phyloP scores from a whole-genome alignment of 345 rosid genomes.

The Zanthoxylum bungeanum region DNA sequence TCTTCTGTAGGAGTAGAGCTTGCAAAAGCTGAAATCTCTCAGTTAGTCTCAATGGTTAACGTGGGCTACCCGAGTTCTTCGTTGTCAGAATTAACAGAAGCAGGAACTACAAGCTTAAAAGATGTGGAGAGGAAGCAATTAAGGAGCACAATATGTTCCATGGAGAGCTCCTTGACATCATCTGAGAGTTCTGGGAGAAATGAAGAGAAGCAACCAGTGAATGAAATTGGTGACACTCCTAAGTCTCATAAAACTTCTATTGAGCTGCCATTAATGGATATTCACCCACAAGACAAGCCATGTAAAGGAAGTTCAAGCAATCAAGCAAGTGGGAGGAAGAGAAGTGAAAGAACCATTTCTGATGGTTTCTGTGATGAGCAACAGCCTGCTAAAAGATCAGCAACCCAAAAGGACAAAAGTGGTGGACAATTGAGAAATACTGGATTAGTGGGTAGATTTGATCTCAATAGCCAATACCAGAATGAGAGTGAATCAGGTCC shows the following conservation, averaged over 20 bases:
- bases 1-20: slow-evolving; percentile 57
- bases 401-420: slow-evolving; percentile 20
- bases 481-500: slow-evolving; percentile 34
- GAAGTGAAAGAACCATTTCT: slow-evolving; percentile 34
- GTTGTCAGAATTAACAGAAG: slow-evolving; percentile 61
- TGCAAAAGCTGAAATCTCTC: slow-evolving; percentile 70
- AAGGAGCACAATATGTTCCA: slow-evolving; percentile 53
- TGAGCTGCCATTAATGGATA: slow-evolving; percentile 67
- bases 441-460: slow-evolving; percentile 30
- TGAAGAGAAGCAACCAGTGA: slow-evolving; percentile 25
- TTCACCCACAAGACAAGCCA: slow-evolving; percentile 31
- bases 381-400: slow-evolving; percentile 36
- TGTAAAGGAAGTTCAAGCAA: slow-evolving; percentile 20
- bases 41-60: slow-evolving; percentile 64
- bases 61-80: slow-evolving; percentile 51
- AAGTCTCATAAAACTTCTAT: slow-evolving; percentile 19
- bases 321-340: slow-evolving; percentile 44
- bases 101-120: slow-evolving; percentile 35
- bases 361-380: slow-evolving; percentile 38
- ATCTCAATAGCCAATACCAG: slow-evolving; percentile 52
- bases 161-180: slow-evolving; percentile 87
- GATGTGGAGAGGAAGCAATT: slow-evolving; percentile 23
- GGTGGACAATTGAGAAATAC: slow-evolving; percentile 33
- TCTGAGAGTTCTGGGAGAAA: slow-evolving; percentile 68
- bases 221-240: slow-evolving; percentile 22